Evolutionary conservation across 495 filamentous ascomycete genomes (phyloP).

Genomic region (Pyrenula massariospora): DNA sequence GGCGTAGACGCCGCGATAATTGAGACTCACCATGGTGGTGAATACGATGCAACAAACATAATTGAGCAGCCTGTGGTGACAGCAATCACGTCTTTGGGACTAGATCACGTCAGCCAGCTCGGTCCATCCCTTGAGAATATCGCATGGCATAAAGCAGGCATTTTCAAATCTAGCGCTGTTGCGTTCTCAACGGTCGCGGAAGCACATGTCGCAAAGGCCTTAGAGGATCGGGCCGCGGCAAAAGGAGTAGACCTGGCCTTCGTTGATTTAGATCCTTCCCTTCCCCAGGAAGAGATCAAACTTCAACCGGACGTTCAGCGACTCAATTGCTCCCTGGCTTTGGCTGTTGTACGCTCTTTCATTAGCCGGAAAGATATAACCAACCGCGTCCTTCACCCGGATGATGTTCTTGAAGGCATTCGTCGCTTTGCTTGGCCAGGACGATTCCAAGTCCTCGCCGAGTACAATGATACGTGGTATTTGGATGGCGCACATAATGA

Average conservation of each 20-base stretch:
- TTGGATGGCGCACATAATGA: slow-evolving; percentile 39
- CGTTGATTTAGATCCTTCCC: slow-evolving; percentile 36
- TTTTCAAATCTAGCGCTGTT: slow-evolving; percentile 56
- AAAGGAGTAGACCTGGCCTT: slow-evolving; percentile 42
- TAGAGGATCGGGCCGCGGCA: slow-evolving; percentile 53
- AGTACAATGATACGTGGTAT: slow-evolving; percentile 24
- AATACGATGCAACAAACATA: slow-evolving; percentile 77
- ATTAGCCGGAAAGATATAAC: slow-evolving; percentile 11
- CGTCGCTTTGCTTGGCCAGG: slow-evolving; percentile 29
- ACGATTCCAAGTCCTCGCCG: slow-evolving; percentile 27
- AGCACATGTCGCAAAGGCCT: slow-evolving; percentile 39
- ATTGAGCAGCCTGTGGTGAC: slow-evolving; percentile 52
- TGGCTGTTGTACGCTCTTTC: slow-evolving; percentile 16
- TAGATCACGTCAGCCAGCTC: slow-evolving; percentile 66
- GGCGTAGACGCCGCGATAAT: slow-evolving; percentile 61
- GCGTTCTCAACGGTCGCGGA: slow-evolving; percentile 61
- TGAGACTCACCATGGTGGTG: slow-evolving; percentile 76
- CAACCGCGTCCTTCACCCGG: slow-evolving; percentile 4
- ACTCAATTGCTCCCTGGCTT: slow-evolving; percentile 27
- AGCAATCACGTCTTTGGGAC: slow-evolving; percentile 63
- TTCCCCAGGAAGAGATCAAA: slow-evolving; percentile 12
- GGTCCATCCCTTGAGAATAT: slow-evolving; percentile 68
- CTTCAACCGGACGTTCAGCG: slow-evolving; percentile 24
- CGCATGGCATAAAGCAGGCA: slow-evolving; percentile 83
- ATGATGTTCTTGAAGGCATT: slow-evolving; percentile 21